Conservation (phyloP, 495 filamentous ascomycete genomes). For the Articulospora tetracladia region DNA sequence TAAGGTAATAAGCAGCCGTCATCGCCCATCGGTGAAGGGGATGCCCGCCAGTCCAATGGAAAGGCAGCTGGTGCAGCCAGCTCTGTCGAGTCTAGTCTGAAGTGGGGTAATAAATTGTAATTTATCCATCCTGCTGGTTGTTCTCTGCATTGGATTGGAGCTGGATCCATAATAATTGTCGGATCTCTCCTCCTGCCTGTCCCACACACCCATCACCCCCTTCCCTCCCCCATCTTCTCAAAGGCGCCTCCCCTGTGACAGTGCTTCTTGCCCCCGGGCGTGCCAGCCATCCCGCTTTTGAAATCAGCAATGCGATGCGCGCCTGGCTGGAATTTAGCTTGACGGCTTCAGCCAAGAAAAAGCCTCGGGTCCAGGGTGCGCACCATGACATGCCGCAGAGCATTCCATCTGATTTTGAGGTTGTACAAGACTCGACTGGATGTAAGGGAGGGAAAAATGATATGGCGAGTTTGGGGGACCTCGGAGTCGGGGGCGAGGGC, state of each 20-base stretch:
- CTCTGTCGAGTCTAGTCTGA: not conserved
- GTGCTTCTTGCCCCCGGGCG: not conserved
- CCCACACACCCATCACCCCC: not conserved
- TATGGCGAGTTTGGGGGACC: not conserved
- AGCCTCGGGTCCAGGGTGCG: slow-evolving; percentile 20
- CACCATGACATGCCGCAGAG: slow-evolving; percentile 2
- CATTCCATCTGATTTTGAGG: not conserved
- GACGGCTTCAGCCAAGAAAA: slow-evolving; percentile 19
- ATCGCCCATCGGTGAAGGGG: not conserved
- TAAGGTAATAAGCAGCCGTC: slow-evolving; percentile 1
- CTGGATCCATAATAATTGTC: no score
- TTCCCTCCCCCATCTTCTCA: slow-evolving; percentile 9
- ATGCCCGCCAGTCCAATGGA: not conserved
- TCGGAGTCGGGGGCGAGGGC: not conserved
- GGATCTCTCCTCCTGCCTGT: no score
- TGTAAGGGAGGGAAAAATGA: not conserved
- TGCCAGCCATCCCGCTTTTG: slow-evolving; percentile 14
- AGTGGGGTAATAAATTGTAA: not conserved
- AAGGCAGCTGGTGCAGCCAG: not conserved
- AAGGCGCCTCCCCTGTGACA: no score
- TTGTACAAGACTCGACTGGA: not conserved
- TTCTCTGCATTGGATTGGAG: no score
- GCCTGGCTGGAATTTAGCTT: slow-evolving; percentile 19
- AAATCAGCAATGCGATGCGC: slow-evolving; percentile 10
- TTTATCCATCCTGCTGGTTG: not conserved